These are phyloP conservation scores for Pezicula radicicola DNA, from an alignment of 2,329 filamentous ascomycete species.

Conservation along the genomic window DNA sequence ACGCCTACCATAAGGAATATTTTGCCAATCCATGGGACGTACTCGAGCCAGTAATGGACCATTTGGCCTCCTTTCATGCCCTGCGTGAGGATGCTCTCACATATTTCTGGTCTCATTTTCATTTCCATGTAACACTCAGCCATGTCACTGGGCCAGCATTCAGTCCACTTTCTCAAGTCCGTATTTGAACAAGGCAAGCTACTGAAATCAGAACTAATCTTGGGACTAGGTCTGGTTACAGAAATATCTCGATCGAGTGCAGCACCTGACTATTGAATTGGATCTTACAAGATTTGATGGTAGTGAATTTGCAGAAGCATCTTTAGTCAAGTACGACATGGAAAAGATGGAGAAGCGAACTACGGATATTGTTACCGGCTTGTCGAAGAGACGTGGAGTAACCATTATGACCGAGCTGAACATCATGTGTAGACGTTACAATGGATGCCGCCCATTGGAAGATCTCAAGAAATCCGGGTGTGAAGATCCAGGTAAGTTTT, in stretches of 20 bases:
- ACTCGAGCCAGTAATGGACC: conserved; percentile 19
- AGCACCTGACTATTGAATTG: conserved; percentile 26
- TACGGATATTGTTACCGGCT: conserved; percentile 6
- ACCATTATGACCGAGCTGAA: conserved; percentile 12
- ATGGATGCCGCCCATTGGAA: conserved; percentile 8
- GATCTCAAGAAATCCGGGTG: neutral
- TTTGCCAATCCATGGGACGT: conserved; percentile 23
- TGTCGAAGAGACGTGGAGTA: conserved; percentile 6
- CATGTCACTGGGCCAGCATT: conserved; percentile 19
- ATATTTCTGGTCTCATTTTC: conserved; percentile 28
- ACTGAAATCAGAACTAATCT: neutral
- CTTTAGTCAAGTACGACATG: conserved; percentile 8
- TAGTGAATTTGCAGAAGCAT: conserved; percentile 10
- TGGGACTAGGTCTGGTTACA: conserved; percentile 14
- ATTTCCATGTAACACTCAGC: conserved; percentile 27
- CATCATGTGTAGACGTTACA: conserved; percentile 16
- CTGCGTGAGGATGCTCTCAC: conserved; percentile 25
- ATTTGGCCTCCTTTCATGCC: conserved; percentile 11
- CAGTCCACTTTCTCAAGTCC: conserved; percentile 21
- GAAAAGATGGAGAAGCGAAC: conserved; percentile 16
- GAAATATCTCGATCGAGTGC: conserved; percentile 17
- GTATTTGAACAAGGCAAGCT: neutral
- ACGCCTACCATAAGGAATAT: conserved; percentile 18
- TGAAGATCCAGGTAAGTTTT: neutral
- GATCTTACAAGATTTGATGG: conserved; percentile 27